Conservation (phyloP, 2,329 filamentous ascomycete genomes). For the Aquanectria penicillioides region DNA sequence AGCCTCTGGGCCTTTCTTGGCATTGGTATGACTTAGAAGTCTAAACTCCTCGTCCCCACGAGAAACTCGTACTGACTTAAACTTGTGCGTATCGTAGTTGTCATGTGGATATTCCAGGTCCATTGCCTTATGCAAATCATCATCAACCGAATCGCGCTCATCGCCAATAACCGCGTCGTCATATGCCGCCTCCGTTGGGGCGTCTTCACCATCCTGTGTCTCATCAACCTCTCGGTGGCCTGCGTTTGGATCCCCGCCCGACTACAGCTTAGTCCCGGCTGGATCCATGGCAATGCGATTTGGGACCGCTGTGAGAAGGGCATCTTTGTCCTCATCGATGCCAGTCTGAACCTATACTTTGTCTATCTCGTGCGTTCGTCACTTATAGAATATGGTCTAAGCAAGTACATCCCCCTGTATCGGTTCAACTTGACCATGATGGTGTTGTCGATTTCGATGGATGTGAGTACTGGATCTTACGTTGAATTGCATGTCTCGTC, state of each 20-base stretch:
- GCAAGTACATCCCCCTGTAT: conserved; percentile 59
- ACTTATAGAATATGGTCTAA: conserved; percentile 58
- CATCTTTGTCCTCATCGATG: conserved; percentile 58
- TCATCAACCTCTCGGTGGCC: conserved; percentile 60
- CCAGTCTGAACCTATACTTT: conserved; percentile 58
- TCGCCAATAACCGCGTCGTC: conserved; percentile 51
- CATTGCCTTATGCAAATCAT: conserved; percentile 61
- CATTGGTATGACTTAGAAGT: conserved; percentile 26
- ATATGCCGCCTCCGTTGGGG: conserved; percentile 55
- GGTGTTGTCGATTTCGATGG: conserved; percentile 42
- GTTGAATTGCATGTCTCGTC: not conserved
- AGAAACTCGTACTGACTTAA: not conserved
- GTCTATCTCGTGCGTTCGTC: conserved; percentile 54
- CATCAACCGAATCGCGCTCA: conserved; percentile 59
- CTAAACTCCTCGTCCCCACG: not conserved
- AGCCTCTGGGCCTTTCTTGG: conserved; percentile 44
- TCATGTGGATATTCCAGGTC: conserved; percentile 49
- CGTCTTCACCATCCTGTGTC: conserved; percentile 51
- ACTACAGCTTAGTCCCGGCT: conserved; percentile 51
- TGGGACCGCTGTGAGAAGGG: conserved; percentile 62
- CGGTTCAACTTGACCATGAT: conserved; percentile 47
- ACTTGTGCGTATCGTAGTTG: conserved; percentile 31
- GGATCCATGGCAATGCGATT: conserved; percentile 54
- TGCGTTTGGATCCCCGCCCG: conserved; percentile 62
- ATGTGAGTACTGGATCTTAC: conserved; percentile 31